A percentile compares a stretch with the other conserved stretches of the same genome.
These are phyloP conservation scores for Alternaria angustiovoidea DNA, from an alignment of 2,329 filamentous ascomycete species.

Conservation along the genomic window DNA sequence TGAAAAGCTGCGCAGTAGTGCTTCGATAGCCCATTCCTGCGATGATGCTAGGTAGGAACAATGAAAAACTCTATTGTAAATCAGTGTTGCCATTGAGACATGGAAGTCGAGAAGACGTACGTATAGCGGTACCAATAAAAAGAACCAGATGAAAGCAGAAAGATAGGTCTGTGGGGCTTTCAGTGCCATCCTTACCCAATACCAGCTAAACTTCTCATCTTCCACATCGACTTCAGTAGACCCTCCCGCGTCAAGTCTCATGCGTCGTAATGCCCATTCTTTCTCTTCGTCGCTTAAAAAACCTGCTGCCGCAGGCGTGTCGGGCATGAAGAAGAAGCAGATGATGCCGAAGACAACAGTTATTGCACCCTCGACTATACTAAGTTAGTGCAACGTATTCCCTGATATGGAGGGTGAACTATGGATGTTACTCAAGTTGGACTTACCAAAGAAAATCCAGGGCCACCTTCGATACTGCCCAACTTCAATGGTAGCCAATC, in stretches of 20 bases:
- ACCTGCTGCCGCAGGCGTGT: conserved; percentile 52
- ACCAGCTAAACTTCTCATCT: conserved; percentile 53
- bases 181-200: conserved; percentile 50
- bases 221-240: conserved; percentile 41
- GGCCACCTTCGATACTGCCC: conserved; percentile 51
- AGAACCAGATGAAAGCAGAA: conserved; percentile 48
- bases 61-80: conserved; percentile 39
- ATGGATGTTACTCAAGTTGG: neutral
- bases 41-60: conserved; percentile 53
- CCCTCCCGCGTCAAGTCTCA: conserved; percentile 40
- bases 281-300: conserved; percentile 43
- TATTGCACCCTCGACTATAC: conserved; percentile 40
- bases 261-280: conserved; percentile 34
- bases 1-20: conserved; percentile 48
- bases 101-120: neutral
- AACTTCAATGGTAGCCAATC: conserved; percentile 51
- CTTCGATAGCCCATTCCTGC: conserved; percentile 51
- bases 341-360: conserved; percentile 51
- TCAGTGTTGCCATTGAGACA: conserved; percentile 6
- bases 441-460: conserved; percentile 34
- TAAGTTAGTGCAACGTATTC: conserved; percentile 28
- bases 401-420: conserved; percentile 3
- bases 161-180: conserved; percentile 50
- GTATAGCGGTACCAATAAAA: conserved; percentile 57
- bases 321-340: conserved; percentile 62